These are phyloP conservation scores for Nigrograna mackinnonii DNA, from an alignment of 2,329 filamentous ascomycete genomes.

Conservation along the genomic window DNA sequence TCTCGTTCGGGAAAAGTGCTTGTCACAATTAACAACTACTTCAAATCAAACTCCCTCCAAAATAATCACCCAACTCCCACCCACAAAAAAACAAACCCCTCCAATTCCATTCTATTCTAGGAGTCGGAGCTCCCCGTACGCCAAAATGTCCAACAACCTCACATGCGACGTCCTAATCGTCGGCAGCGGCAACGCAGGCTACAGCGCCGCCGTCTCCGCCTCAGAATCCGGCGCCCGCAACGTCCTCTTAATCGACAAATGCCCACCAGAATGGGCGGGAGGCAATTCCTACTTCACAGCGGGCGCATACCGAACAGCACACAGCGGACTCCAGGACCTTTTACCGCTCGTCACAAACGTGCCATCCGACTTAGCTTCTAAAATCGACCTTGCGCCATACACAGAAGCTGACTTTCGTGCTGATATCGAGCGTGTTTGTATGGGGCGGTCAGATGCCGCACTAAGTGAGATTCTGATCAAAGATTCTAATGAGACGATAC, in stretches of 20 bases:
- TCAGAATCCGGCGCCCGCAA: slow-evolving; percentile 48
- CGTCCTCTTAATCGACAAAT: slow-evolving; percentile 64
- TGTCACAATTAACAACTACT: too few relatives aligned
- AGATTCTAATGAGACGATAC: slow-evolving; percentile 55
- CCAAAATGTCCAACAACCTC: slow-evolving; percentile 2
- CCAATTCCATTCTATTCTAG: too few relatives aligned
- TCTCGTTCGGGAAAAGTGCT: too few relatives aligned
- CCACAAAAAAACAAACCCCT: too few relatives aligned
- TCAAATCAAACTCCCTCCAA: too few relatives aligned
- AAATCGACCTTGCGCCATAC: slow-evolving; percentile 64
- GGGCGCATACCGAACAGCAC: slow-evolving; percentile 63
- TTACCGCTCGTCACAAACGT: slow-evolving; percentile 66
- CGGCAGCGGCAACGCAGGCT: slow-evolving; percentile 68
- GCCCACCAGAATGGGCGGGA: slow-evolving; percentile 61
- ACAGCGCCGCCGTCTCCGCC: slow-evolving; percentile 63
- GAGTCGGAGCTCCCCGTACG: neutral
- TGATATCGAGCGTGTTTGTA: slow-evolving; percentile 62
- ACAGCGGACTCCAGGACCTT: slow-evolving; percentile 60
- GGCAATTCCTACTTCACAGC: slow-evolving; percentile 70
- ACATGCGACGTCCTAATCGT: slow-evolving; percentile 54
- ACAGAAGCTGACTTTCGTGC: slow-evolving; percentile 55
- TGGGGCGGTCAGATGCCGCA: slow-evolving; percentile 54
- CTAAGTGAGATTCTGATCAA: slow-evolving; percentile 55
- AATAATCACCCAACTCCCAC: too few relatives aligned
- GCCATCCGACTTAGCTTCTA: slow-evolving; percentile 43